Evolutionary conservation across 257 asterid species (phyloP).

Genomic region (Rauvolfia tetraphylla): DNA sequence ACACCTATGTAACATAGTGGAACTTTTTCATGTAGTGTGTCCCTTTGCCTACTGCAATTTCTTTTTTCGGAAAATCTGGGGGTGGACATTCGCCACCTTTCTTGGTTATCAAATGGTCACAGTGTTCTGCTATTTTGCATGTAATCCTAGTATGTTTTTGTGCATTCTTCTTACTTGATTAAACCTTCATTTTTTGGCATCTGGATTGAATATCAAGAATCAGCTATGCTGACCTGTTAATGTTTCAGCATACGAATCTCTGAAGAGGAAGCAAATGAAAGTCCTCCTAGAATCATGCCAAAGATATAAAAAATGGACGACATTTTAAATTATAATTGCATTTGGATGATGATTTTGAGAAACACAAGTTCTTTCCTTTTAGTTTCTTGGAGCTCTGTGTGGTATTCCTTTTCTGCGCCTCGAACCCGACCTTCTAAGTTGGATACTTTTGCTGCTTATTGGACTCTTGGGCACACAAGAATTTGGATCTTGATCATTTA

Average conservation of each 20-base stretch:
- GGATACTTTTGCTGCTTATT: neutral
- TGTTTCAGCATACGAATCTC: neutral
- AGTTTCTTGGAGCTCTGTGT: neutral
- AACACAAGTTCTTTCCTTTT: neutral
- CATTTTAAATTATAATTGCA: neutral
- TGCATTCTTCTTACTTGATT: neutral
- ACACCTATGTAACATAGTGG: neutral
- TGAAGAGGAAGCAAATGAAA: neutral
- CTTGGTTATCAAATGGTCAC: neutral
- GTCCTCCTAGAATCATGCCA: neutral
- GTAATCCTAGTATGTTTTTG: neutral
- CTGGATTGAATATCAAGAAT: neutral
- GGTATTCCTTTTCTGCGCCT: conserved; percentile 4
- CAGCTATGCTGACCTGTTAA: too few relatives aligned
- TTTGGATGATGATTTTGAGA: neutral
- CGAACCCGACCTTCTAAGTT: neutral
- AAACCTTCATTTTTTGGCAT: neutral
- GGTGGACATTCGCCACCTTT: neutral
- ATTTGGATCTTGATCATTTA: neutral
- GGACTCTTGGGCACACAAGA: neutral
- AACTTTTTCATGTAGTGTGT: neutral
- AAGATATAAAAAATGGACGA: neutral
- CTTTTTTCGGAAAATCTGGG: neutral
- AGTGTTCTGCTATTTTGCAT: neutral
- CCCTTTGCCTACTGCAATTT: neutral